Conservation (phyloP, 2,329 filamentous ascomycete genomes). For the Cladosporium cucumerinum region DNA sequence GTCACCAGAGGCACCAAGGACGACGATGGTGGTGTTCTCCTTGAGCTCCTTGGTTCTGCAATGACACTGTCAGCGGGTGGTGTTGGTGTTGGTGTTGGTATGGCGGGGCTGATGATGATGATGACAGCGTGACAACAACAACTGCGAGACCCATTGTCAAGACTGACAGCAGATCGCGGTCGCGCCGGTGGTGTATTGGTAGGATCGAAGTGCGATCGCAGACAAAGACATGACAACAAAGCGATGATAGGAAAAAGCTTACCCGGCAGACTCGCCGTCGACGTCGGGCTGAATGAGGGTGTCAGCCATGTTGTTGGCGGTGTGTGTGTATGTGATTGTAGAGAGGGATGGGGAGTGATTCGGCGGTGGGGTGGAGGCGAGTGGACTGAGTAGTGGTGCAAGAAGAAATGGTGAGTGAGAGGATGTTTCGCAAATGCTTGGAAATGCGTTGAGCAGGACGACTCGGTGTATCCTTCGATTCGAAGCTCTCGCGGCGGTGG, state of each 20-base stretch:
- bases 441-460: slow-evolving; percentile 12
- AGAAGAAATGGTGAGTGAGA: slow-evolving; percentile 5
- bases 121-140: not conserved
- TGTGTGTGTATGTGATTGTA: not conserved
- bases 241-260: slow-evolving; percentile 27
- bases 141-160: not conserved
- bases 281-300: slow-evolving; percentile 48
- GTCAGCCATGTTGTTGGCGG: slow-evolving; percentile 41
- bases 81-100: not conserved
- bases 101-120: not conserved
- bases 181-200: not conserved
- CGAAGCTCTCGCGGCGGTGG: slow-evolving; percentile 15
- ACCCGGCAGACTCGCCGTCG: slow-evolving; percentile 45
- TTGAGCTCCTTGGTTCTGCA: slow-evolving; percentile 86
- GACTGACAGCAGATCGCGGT: not conserved
- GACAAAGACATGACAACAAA: slow-evolving; percentile 6
- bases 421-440: slow-evolving; percentile 13
- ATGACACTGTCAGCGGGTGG: slow-evolving; percentile 1
- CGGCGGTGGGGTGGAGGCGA: not conserved
- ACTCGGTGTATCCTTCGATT: slow-evolving; percentile 13
- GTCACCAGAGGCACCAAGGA: slow-evolving; percentile 95
- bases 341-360: not conserved
- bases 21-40: slow-evolving; percentile 95
- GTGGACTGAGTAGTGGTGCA: not conserved
- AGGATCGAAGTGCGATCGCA: not conserved